Evolutionary conservation across 495 filamentous ascomycete species (phyloP).

Genomic region (Platismatia glauca): DNA sequence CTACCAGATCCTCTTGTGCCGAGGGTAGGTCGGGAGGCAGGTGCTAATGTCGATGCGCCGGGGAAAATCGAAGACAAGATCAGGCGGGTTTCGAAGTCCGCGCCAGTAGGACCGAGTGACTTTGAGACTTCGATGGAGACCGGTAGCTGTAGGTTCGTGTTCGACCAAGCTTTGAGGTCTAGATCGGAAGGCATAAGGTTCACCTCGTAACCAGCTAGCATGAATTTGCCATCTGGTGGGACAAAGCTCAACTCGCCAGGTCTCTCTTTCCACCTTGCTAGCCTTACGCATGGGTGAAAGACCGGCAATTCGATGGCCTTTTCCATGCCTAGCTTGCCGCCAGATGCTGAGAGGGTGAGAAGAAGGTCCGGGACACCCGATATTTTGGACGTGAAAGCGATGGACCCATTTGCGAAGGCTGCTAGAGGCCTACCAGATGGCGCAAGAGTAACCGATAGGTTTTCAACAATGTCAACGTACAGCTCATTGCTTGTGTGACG

Average conservation of each 20-base stretch:
- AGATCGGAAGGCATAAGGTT: conserved; percentile 65
- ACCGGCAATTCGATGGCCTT: conserved; percentile 78
- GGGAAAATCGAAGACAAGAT: conserved; percentile 55
- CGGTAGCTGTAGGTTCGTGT: conserved; percentile 65
- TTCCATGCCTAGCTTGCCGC: conserved; percentile 52
- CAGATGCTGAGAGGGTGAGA: conserved; percentile 67
- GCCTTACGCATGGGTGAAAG: conserved; percentile 90
- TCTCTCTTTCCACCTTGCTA: conserved; percentile 74
- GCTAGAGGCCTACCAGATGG: conserved; percentile 81
- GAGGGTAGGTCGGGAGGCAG: conserved; percentile 28
- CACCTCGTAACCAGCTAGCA: conserved; percentile 89
- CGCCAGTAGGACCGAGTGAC: conserved; percentile 57
- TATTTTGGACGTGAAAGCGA: conserved; percentile 90
- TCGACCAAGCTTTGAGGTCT: conserved; percentile 37
- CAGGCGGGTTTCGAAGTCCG: conserved; percentile 85
- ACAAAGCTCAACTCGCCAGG: conserved; percentile 91
- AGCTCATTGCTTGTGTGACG: conserved; percentile 94
- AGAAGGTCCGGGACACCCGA: conserved; percentile 87
- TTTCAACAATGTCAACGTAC: conserved; percentile 93
- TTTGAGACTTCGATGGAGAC: conserved; percentile 75
- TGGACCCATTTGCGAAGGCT: conserved; percentile 82
- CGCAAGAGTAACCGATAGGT: conserved; percentile 74
- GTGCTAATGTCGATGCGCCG: conserved; percentile 29
- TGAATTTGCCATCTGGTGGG: conserved; percentile 91
- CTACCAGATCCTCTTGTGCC: conserved; percentile 39